Evolutionary conservation across 2,329 filamentous ascomycete genomes (phyloP).

Genomic region (Aschersonia sp.): DNA sequence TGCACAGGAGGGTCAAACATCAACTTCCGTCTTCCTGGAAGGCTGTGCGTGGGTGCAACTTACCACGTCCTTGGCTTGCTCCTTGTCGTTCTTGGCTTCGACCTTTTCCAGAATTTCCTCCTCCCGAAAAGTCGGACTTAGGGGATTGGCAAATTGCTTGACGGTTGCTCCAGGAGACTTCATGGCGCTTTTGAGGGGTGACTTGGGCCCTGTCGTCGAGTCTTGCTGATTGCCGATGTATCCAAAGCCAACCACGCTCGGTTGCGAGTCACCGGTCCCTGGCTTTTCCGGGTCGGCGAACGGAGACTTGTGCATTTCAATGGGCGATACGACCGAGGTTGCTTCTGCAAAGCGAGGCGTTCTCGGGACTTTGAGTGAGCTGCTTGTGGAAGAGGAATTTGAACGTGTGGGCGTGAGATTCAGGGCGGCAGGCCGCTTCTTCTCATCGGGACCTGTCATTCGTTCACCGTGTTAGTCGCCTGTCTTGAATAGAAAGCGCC

Average conservation of each 20-base stretch:
- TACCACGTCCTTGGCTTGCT: slow-evolving; percentile 80
- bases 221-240: slow-evolving; percentile 58
- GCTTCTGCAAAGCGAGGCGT: slow-evolving; percentile 72
- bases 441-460: slow-evolving; percentile 29
- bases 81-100: slow-evolving; percentile 67
- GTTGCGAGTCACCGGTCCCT: slow-evolving; percentile 42
- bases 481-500: not conserved
- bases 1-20: slow-evolving; percentile 18
- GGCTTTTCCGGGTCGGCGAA: slow-evolving; percentile 45
- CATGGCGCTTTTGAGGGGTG: slow-evolving; percentile 80
- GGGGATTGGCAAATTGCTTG: slow-evolving; percentile 55
- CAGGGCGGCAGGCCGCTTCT: slow-evolving; percentile 40
- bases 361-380: slow-evolving; percentile 51
- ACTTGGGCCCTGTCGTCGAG: slow-evolving; percentile 51
- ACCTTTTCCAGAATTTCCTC: slow-evolving; percentile 77
- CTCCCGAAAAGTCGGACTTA: slow-evolving; percentile 85
- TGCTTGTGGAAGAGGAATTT: slow-evolving; percentile 35
- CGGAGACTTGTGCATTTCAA: slow-evolving; percentile 42
- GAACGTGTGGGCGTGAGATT: slow-evolving; percentile 36
- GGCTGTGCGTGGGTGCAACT: slow-evolving; percentile 23
- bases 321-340: slow-evolving; percentile 63
- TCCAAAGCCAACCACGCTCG: slow-evolving; percentile 82
- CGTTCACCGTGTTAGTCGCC: slow-evolving; percentile 8
- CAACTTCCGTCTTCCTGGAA: not conserved
- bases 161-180: slow-evolving; percentile 73